Conservation (phyloP, 225 moss, liverwort and hornwort species). For the Bryoerythrophyllum caledonicum region DNA sequence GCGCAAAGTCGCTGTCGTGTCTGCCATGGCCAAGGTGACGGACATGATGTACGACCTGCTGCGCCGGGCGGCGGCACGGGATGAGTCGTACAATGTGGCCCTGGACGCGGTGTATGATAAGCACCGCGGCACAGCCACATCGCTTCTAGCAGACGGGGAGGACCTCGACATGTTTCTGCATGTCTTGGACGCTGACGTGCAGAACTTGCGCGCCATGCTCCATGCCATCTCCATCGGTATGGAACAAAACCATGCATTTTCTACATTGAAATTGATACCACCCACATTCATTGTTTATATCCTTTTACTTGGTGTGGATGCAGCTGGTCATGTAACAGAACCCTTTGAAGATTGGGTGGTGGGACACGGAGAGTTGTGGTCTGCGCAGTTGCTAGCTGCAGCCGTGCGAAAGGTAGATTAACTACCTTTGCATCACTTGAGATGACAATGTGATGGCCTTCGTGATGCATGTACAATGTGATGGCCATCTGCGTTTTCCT, state of each 20-base stretch:
- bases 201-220: constrained; percentile 87
- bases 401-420: constrained; percentile 77
- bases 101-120: constrained; percentile 69
- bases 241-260: no score
- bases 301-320: neutral
- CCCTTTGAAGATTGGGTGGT: constrained; percentile 88
- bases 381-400: constrained; percentile 88
- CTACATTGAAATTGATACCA: no score
- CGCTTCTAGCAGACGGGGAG: constrained; percentile 67
- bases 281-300: no score
- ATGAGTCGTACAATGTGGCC: constrained; percentile 63
- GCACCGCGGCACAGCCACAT: constrained; percentile 65
- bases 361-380: constrained; percentile 97
- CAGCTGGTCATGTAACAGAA: constrained; percentile 93
- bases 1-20: constrained; percentile 87
- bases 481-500: no score
- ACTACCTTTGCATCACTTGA: no score
- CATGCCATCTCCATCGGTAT: constrained; percentile 91
- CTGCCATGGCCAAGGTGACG: constrained; percentile 98
- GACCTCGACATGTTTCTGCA: constrained; percentile 64
- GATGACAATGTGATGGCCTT: no score
- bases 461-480: no score
- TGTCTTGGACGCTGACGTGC: constrained; percentile 61
- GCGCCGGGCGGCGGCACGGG: constrained; percentile 74
- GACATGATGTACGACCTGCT: constrained; percentile 97